A percentile compares a stretch with the other conserved stretches of the same genome.
Evolutionary conservation across 2,329 filamentous ascomycete genomes (phyloP).

Genomic region (Penicillium sp.): DNA sequence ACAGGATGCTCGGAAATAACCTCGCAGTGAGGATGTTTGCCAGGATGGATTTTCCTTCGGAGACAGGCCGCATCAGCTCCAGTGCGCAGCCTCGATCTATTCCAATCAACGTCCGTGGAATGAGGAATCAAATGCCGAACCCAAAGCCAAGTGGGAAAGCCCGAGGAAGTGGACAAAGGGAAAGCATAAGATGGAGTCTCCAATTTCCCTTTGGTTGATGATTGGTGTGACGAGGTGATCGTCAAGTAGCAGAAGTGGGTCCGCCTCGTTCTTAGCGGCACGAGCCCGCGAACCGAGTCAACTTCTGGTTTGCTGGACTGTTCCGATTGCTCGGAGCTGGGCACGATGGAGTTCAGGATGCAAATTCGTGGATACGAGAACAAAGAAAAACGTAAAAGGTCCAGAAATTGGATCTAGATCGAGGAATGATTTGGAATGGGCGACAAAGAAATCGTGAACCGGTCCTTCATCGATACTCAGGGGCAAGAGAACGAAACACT

Average conservation of each 20-base stretch:
- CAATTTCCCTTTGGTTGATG: slow-evolving; percentile 19
- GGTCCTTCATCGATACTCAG: slow-evolving; percentile 6
- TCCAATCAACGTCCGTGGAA: neutral
- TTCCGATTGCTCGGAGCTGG: slow-evolving; percentile 3
- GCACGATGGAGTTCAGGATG: neutral
- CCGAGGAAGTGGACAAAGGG: slow-evolving; percentile 3
- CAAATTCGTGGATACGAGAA: neutral
- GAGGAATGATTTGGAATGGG: neutral
- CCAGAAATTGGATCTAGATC: neutral
- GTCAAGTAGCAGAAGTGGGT: slow-evolving; percentile 13
- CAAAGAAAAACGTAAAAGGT: neutral
- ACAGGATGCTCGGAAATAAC: slow-evolving; percentile 4
- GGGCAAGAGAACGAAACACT: slow-evolving; percentile 14
- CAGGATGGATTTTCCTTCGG: neutral
- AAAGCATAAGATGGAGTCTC: slow-evolving; percentile 17
- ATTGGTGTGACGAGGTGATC: slow-evolving; percentile 26
- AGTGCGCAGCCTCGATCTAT: neutral
- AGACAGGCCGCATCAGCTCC: slow-evolving; percentile 4
- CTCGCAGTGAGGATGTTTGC: neutral
- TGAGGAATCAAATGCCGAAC: slow-evolving; percentile 5
- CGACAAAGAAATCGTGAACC: slow-evolving; percentile 2
- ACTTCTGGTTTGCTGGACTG: slow-evolving; percentile 9
- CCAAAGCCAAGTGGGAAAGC: neutral
- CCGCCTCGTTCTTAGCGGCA: slow-evolving; percentile 15
- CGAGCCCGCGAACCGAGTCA: slow-evolving; percentile 16